Base-by-base conservation (phyloP, 169 alveolate species). In the Cryptosporidium bovis region DNA sequence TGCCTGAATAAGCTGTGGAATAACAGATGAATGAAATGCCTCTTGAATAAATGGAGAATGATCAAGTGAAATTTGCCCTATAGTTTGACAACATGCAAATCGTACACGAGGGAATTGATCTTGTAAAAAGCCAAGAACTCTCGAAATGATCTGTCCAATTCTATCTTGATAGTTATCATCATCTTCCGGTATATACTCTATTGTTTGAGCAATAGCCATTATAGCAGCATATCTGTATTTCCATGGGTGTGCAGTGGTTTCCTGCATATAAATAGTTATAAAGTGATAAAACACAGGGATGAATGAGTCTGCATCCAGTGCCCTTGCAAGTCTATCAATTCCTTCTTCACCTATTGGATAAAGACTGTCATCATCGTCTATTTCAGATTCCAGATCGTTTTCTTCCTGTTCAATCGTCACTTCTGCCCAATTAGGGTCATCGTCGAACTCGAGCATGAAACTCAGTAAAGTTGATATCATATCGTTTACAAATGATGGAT, bases 1-100 rank as follows among this genome's bases (percentile, higher is more conserved):
- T 36, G 96, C 84, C 55, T 77, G 90, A 58, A 94, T 91, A 51
- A 96, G 93, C 20, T 95, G 94, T 6, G 97, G 94, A 71, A 94
- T 58, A 55, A 91, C 91, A 12, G 82, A 60, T 18, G 87, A n/a
- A 46, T 82, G 82, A 51, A 65, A 67, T 36, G 62, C 60, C 48
- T 94, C 91, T 71, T 95, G 98, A 18, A 96, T 95, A 66, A 92
- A 92, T 24, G 98, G 98, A 55, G 93, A 94, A 69, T 94, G 98
- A 91, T 96, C 97, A 51, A 95, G 92, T 6, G 98, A 93, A 29
- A 95, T 92, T 82, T 95, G 98, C 0, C 98, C 98, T 40, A 96
- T 95, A 13, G 98, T 94, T 44, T 95, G 98, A 34, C 97, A 94
- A 27, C 97, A 97, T 3, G 98, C 98, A 83, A 92, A 96, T 18